Evolutionary conservation across 495 filamentous ascomycete genomes (phyloP).

Genomic region (Endocarpon pusillum): DNA sequence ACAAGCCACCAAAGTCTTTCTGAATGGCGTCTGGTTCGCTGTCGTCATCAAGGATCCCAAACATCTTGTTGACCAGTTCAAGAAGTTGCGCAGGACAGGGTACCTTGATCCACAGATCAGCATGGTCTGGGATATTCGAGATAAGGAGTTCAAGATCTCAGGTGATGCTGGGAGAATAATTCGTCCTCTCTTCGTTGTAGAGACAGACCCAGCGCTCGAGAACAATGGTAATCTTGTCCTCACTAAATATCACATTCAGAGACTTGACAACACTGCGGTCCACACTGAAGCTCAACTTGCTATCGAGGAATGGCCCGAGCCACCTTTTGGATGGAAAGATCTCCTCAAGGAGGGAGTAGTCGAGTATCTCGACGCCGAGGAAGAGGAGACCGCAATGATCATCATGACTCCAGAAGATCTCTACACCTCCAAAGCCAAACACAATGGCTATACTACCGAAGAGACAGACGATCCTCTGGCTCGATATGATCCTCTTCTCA

Average conservation of each 20-base stretch:
- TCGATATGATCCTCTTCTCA: conserved; percentile 70
- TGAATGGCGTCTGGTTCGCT: conserved; percentile 97
- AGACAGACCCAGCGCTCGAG: conserved; percentile 49
- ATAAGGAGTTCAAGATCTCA: conserved; percentile 96
- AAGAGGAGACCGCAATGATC: conserved; percentile 98
- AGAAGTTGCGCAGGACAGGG: conserved; percentile 55
- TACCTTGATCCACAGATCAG: conserved; percentile 80
- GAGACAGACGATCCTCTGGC: conserved; percentile 54
- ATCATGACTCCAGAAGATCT: conserved; percentile 96
- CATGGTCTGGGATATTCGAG: conserved; percentile 84
- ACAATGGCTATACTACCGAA: conserved; percentile 43
- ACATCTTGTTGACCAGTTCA: conserved; percentile 59
- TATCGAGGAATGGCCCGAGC: conserved; percentile 37
- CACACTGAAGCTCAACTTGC: conserved; percentile 49
- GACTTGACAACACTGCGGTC: neutral
- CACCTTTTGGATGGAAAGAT: conserved; percentile 73
- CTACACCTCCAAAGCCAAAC: conserved; percentile 47
- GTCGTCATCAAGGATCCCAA: conserved; percentile 63
- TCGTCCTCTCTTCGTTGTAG: conserved; percentile 79
- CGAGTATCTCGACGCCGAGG: conserved; percentile 92
- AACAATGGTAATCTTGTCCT: conserved; percentile 64
- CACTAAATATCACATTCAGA: conserved; percentile 60
- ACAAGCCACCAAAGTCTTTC: conserved; percentile 90
- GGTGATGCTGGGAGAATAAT: conserved; percentile 92
- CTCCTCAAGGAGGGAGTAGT: conserved; percentile 66